These are phyloP conservation scores for Alternaria rosae DNA, from an alignment of 2,329 filamentous ascomycete genomes.

Conservation along the genomic window DNA sequence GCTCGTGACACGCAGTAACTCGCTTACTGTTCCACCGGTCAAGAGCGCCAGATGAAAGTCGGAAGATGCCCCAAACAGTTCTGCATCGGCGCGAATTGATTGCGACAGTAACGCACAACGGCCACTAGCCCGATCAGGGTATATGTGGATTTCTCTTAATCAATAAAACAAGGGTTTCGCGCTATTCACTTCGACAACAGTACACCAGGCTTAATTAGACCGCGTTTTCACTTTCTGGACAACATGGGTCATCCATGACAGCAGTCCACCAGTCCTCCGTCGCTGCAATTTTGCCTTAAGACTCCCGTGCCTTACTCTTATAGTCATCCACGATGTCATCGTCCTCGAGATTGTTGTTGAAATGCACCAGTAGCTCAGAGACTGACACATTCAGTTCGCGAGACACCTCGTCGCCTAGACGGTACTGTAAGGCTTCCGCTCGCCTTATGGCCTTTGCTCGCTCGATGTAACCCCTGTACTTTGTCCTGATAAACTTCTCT, in stretches of 20 bases:
- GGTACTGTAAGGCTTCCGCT: not conserved
- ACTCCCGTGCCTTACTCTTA: too few species aligned
- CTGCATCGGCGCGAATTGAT: too few species aligned
- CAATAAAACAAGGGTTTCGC: not conserved
- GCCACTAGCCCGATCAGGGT: not conserved
- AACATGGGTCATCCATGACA: not conserved
- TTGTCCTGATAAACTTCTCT: too few species aligned
- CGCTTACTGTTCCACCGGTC: not conserved
- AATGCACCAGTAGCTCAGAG: not conserved
- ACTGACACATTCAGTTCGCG: fast-evolving
- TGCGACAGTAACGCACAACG: too few species aligned
- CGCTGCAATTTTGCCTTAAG: too few species aligned
- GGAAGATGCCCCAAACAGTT: not conserved
- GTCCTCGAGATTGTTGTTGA: not conserved
- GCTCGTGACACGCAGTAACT: not conserved
- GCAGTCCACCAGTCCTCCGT: too few species aligned
- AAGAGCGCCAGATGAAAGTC: not conserved
- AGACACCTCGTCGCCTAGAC: not conserved
- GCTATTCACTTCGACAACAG: not conserved
- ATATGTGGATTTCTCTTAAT: not conserved
- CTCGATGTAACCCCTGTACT: not conserved
- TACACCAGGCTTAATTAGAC: not conserved
- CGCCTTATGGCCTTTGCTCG: not conserved
- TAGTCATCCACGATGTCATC: not conserved
- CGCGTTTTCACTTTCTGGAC: not conserved